phyloP scores from a whole-genome alignment of 805 yeast genomes.

The Myxozyma udenii region DNA sequence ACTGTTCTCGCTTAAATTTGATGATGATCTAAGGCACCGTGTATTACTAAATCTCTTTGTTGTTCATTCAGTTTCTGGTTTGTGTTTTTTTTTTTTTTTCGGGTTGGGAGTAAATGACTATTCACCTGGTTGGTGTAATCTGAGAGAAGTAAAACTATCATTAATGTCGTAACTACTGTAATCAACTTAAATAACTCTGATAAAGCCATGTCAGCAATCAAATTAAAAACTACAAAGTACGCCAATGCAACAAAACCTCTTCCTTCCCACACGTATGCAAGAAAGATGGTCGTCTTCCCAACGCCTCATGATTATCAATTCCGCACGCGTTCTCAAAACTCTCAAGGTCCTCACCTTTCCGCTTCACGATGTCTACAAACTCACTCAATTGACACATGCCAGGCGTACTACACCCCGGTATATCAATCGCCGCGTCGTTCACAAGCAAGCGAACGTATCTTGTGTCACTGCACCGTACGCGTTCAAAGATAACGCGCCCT shows the following conservation, averaged over 20 bases:
- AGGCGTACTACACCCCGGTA: slow-evolving; percentile 37
- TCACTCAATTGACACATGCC: slow-evolving; percentile 16
- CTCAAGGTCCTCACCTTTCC: slow-evolving; percentile 8
- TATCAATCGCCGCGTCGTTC: slow-evolving; percentile 55
- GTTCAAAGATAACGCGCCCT: slow-evolving; percentile 36
- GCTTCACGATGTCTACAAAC: slow-evolving; percentile 12
- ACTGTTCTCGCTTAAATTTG: neutral
- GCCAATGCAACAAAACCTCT: too few relatives aligned
- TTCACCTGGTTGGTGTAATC: too few relatives aligned
- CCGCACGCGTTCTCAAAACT: slow-evolving; percentile 19
- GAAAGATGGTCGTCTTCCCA: slow-evolving; percentile 15
- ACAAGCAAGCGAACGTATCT: slow-evolving; percentile 49
- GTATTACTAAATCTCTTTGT: too few relatives aligned
- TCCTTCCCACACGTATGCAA: too few relatives aligned
- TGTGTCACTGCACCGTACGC: slow-evolving; percentile 34
- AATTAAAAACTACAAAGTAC: too few relatives aligned
- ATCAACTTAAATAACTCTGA: too few relatives aligned
- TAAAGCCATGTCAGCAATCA: too few relatives aligned
- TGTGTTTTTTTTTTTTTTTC: neutral
- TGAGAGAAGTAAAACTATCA: too few relatives aligned
- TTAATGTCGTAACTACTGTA: too few relatives aligned
- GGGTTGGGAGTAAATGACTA: too few relatives aligned
- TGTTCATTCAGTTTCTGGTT: too few relatives aligned
- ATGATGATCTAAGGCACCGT: too few relatives aligned
- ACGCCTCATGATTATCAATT: slow-evolving; percentile 3